Conservation (phyloP, 1,284 basidiomycete genomes). For the Apiotrichum porosum region DNA sequence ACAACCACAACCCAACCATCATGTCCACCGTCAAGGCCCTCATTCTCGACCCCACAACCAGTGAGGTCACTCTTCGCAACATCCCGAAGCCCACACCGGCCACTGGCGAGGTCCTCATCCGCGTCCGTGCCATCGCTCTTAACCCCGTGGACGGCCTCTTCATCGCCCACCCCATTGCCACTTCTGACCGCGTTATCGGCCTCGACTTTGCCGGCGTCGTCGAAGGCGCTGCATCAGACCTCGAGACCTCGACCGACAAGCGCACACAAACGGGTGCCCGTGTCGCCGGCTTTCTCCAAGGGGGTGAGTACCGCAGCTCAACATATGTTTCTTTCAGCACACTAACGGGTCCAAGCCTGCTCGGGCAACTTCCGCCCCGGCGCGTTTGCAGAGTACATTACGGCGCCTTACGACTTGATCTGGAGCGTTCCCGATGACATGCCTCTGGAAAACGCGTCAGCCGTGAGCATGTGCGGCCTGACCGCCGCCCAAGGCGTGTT, state of each 20-base stretch:
- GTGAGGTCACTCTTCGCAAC: background rate
- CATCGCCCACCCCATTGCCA: background rate
- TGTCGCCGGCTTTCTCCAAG: constrained; percentile 9
- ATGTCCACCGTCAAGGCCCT: constrained; percentile 1
- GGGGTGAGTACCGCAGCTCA: background rate
- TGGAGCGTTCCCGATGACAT: constrained; percentile 3
- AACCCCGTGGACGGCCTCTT: constrained; percentile 13
- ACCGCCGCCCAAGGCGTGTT: constrained; percentile 14
- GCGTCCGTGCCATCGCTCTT: constrained; percentile 11
- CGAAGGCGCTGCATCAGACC: background rate
- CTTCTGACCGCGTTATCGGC: constrained; percentile 5
- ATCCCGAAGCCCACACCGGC: background rate
- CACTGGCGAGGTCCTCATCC: constrained; percentile 3
- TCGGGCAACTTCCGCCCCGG: constrained; percentile 8
- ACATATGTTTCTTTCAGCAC: background rate
- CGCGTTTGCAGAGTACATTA: constrained; percentile 8
- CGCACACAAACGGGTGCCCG: background rate
- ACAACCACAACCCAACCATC: too few species aligned
- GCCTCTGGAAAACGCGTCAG: background rate
- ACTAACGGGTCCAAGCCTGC: background rate
- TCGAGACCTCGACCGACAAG: background rate
- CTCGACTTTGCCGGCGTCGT: constrained; percentile 14
- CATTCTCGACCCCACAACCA: background rate
- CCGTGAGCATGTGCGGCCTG: constrained; percentile 12
- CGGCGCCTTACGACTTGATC: constrained; percentile 1